Base-by-base conservation (phyloP, 2,329 filamentous ascomycete species). In the Huntiella savannae region DNA sequence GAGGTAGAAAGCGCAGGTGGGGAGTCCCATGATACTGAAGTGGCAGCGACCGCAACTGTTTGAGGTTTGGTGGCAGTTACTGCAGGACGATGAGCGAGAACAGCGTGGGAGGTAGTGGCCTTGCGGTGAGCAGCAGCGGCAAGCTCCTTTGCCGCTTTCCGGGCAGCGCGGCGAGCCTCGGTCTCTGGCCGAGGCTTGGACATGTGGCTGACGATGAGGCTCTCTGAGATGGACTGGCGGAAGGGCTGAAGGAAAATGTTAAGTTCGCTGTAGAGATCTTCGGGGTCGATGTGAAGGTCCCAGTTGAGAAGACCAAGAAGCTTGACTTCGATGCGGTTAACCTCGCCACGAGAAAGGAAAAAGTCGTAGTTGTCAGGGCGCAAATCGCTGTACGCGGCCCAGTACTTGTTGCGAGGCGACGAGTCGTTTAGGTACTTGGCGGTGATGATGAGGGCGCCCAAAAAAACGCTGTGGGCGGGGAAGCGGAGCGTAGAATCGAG, bases 261-360 rank as follows among this genome's bases (percentile, higher is more conserved):
- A 36, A 96, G 71, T 61, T 94, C 83, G 53, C 69, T 70, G 67
- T 93, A 85, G 38, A 98, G 77, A 56, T 96, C 86, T 47, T 87
- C 71, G 57, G 86, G 77, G 37, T 71, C 78, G 58, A 98, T 86
- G 54, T 83, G 75, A 50, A 94, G 75, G 54, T 98, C 85, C 85
- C 87, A 98, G 60, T 95, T 83, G 40, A 98, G 71, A 38, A 98
- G 74, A 68, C 85, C 91, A 45, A 98, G 79, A 28, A 98, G 73
- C 65, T 98, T 91, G 73, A 93, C 92, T 73, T 98, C 91, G 91
- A 98, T 98, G 52, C 96, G 72, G 68, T 98, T 98, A 56, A 98
- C 91, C 66, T 98, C 91, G 33, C 84, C 91, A 54, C 87, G 73
- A 56, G 79, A 88, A 70, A 98, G 96, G 55, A 86, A 83, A 58